Conservation (phyloP, 495 filamentous ascomycete species). For the Aspergillus kassunensis region DNA sequence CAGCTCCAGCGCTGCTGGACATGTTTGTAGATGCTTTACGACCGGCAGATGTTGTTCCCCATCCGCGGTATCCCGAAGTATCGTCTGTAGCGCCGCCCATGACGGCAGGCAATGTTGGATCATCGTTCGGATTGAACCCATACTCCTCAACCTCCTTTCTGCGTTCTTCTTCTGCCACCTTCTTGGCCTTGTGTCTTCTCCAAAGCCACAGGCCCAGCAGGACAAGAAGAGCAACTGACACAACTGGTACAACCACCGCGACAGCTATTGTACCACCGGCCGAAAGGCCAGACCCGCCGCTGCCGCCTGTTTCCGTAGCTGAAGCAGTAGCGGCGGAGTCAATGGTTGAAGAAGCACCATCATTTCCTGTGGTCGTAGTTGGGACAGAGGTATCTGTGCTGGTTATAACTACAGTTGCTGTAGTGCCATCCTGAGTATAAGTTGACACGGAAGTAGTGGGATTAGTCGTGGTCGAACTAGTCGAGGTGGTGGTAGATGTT, state of each 20-base stretch:
- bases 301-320: constrained; percentile 18
- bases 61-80: constrained; percentile 81
- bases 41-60: constrained; percentile 82
- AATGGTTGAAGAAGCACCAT: constrained; percentile 25
- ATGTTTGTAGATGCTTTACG: constrained; percentile 86
- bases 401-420: constrained; percentile 21
- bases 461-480: constrained; percentile 13
- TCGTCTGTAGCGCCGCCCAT: constrained; percentile 58
- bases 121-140: constrained; percentile 90
- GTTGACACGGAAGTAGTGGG: background rate
- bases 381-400: constrained; percentile 27
- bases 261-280: constrained; percentile 74
- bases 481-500: background rate
- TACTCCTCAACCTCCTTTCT: constrained; percentile 96
- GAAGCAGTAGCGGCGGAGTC: constrained; percentile 23
- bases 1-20: constrained; percentile 66
- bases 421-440: constrained; percentile 4
- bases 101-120: constrained; percentile 75
- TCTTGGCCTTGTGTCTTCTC: constrained; percentile 79
- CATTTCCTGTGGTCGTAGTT: constrained; percentile 12
- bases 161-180: constrained; percentile 78
- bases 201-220: constrained; percentile 75
- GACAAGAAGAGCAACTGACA: constrained; percentile 78
- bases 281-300: constrained; percentile 50
- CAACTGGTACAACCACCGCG: constrained; percentile 91